phyloP scores from a whole-genome alignment of 116 monocot genomes.

The Cymodocea nodosa region DNA sequence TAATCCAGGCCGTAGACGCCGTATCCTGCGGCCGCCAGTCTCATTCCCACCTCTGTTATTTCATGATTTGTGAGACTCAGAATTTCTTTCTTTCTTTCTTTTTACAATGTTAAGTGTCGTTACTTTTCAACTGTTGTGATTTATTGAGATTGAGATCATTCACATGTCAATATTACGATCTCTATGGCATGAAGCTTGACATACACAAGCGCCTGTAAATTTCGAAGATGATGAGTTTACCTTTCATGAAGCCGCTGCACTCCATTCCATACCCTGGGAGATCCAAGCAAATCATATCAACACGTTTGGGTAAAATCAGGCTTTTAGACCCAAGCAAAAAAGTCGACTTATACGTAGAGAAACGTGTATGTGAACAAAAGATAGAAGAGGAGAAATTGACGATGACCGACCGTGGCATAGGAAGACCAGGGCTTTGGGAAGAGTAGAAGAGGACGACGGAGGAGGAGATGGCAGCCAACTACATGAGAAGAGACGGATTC shows the following conservation, averaged over 20 bases:
- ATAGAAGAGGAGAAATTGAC: neutral
- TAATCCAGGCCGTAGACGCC: conserved; percentile 82
- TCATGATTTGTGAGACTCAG: neutral
- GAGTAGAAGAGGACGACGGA: conserved; percentile 16
- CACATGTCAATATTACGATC: too few species aligned
- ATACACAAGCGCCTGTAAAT: too few species aligned
- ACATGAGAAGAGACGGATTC: conserved; percentile 79
- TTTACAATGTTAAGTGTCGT: too few species aligned
- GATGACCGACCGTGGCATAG: conserved; percentile 71
- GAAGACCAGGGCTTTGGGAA: conserved; percentile 78
- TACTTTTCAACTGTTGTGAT: too few species aligned
- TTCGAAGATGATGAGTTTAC: conserved; percentile 20
- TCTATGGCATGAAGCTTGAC: too few species aligned
- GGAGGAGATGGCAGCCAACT: conserved; percentile 70
- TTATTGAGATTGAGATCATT: too few species aligned
- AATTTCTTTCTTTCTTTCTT: neutral
- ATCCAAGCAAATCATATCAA: too few species aligned
- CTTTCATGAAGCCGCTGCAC: conserved; percentile 94
- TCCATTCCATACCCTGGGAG: conserved; percentile 90
- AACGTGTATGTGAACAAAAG: too few species aligned
- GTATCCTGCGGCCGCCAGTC: conserved; percentile 58
- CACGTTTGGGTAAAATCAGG: too few species aligned
- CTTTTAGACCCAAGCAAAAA: neutral
- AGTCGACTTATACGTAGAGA: neutral
- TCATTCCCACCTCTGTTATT: conserved; percentile 48